Conservation (phyloP, 2,329 filamentous ascomycete genomes). For the Trichoderma sp. region DNA sequence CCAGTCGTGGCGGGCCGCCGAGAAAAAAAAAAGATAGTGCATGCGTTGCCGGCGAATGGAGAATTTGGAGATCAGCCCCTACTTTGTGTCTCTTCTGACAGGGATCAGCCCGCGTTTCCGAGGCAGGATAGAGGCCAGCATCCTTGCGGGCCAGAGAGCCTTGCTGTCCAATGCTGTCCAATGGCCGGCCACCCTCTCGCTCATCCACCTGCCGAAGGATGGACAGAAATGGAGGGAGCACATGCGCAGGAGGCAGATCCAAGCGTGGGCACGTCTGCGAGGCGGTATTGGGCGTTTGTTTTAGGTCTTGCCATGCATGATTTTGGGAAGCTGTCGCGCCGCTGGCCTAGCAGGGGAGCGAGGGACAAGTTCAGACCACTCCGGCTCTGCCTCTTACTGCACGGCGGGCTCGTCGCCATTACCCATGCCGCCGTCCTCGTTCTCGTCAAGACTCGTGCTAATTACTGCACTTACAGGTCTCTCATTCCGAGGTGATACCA, state of each 20-base stretch:
- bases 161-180: slow-evolving; percentile 6
- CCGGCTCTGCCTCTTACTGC: neutral
- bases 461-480: neutral
- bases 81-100: neutral
- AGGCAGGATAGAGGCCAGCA: neutral
- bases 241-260: slow-evolving; percentile 18
- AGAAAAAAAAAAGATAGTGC: neutral
- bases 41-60: slow-evolving; percentile 2
- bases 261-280: neutral
- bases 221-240: slow-evolving; percentile 2
- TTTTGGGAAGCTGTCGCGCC: neutral
- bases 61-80: slow-evolving; percentile 11
- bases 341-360: too few species aligned
- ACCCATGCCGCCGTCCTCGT: neutral
- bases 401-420: neutral
- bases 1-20: slow-evolving; percentile 1
- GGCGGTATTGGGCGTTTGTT: neutral
- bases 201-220: slow-evolving; percentile 15
- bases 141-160: neutral
- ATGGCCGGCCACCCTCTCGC: slow-evolving; percentile 5
- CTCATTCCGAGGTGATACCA: neutral
- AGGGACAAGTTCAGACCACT: too few species aligned
- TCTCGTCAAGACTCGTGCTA: neutral
- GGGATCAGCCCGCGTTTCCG: slow-evolving; percentile 15
- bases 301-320: neutral